A percentile compares a stretch with the other conserved stretches of the same genome.
Evolutionary conservation across 371 early-diverging fungal species (phyloP).

Genomic region (Zancudomyces culisetae): DNA sequence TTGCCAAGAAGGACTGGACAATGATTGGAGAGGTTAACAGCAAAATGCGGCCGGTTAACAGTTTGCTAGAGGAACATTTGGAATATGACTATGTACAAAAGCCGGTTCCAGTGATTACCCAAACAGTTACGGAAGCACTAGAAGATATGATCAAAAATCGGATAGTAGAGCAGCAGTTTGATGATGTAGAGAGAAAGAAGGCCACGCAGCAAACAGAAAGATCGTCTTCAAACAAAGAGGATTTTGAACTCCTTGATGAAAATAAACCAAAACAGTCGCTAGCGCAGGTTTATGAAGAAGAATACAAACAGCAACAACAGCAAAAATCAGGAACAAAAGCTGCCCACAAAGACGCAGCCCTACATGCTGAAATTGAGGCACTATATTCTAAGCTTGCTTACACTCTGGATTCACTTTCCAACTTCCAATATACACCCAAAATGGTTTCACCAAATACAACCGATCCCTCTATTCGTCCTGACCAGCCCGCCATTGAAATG

Average conservation of each 20-base stretch:
- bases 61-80: constrained; percentile 80
- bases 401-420: constrained; percentile 76
- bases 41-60: constrained; percentile 69
- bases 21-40: constrained; percentile 64
- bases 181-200: constrained; percentile 80
- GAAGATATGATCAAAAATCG: constrained; percentile 87
- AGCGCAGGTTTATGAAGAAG: constrained; percentile 80
- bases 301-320: constrained; percentile 45
- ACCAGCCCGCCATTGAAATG: constrained; percentile 76
- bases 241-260: constrained; percentile 59
- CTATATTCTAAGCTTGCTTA: constrained; percentile 52
- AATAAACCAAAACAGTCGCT: constrained; percentile 67
- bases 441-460: constrained; percentile 26
- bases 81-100: constrained; percentile 78
- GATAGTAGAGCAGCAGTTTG: constrained; percentile 63
- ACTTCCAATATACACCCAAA: constrained; percentile 76
- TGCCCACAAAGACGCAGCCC: constrained; percentile 12
- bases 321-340: constrained; percentile 4
- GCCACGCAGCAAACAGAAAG: constrained; percentile 31
- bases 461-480: constrained; percentile 57
- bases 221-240: constrained; percentile 33
- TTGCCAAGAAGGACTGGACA: constrained; percentile 72
- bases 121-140: constrained; percentile 66
- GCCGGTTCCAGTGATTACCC: constrained; percentile 88
- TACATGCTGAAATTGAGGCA: constrained; percentile 58